Conservation (phyloP, 805 yeast species). For the Candida andamanensis region DNA sequence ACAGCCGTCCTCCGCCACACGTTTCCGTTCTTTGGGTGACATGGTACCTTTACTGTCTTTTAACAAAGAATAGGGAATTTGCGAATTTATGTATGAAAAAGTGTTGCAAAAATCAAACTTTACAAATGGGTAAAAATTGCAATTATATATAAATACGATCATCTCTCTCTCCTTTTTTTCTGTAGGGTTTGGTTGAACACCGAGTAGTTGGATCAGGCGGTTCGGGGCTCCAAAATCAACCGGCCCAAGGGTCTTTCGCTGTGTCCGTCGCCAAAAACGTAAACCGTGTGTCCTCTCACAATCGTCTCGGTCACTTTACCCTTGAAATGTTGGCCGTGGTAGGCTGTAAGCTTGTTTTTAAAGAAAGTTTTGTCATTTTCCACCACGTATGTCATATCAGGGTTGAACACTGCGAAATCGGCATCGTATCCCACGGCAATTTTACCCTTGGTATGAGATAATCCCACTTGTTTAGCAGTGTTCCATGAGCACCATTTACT, state of each 20-base stretch:
- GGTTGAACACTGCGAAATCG: conserved; percentile 80
- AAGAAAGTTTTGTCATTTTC: conserved; percentile 56
- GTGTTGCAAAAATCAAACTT: too few species aligned
- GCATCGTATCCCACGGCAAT: conserved; percentile 79
- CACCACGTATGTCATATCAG: conserved; percentile 45
- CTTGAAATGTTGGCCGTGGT: conserved; percentile 59
- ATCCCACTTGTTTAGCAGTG: conserved; percentile 83
- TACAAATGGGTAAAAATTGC: too few species aligned
- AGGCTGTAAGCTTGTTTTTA: conserved; percentile 87
- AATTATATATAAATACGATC: too few species aligned
- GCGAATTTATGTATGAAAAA: too few species aligned
- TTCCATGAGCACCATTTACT: conserved; percentile 75
- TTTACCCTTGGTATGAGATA: conserved; percentile 66
- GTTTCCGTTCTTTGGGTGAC: too few species aligned
- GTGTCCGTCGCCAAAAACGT: conserved; percentile 51
- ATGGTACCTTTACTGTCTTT: too few species aligned
- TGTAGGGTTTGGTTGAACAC: too few species aligned
- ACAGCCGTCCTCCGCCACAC: too few species aligned
- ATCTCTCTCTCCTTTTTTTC: too few species aligned
- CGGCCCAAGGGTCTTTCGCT: conserved; percentile 54
- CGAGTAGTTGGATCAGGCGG: conserved; percentile 11
- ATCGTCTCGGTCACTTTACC: conserved; percentile 81
- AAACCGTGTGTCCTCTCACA: conserved; percentile 71
- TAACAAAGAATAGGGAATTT: too few species aligned
- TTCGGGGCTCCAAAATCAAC: conserved; percentile 57